Percentiles rank a stretch among this genome's conserved stretches.
Conservation (phyloP, 2,329 filamentous ascomycete genomes). For the Fusarium goolgardi region DNA sequence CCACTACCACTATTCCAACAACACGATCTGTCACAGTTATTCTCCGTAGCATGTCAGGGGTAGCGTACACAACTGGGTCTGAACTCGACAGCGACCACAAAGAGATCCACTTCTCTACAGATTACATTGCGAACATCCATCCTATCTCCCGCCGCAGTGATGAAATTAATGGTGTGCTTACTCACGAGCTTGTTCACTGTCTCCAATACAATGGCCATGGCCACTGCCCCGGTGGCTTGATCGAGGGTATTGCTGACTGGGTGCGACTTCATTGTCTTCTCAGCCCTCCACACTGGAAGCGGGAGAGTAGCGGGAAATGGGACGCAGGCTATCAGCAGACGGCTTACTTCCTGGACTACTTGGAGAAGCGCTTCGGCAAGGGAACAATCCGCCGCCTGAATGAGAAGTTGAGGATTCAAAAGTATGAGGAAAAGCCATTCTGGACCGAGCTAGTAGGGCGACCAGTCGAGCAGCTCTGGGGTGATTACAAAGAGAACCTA, state of each 20-base stretch:
- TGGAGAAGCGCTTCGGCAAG: conserved; percentile 74
- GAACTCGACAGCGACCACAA: conserved; percentile 89
- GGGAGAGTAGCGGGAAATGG: conserved; percentile 72
- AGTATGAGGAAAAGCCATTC: conserved; percentile 73
- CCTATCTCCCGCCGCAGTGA: conserved; percentile 56
- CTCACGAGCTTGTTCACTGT: conserved; percentile 95
- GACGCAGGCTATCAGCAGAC: conserved; percentile 91
- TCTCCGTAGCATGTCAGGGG: conserved; percentile 80
- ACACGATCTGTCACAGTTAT: conserved; percentile 89
- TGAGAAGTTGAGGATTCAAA: conserved; percentile 70
- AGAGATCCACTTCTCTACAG: conserved; percentile 87
- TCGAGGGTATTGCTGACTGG: conserved; percentile 95
- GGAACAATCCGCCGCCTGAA: conserved; percentile 74
- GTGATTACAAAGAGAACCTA: conserved; percentile 69
- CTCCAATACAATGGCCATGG: conserved; percentile 80
- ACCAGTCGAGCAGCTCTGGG: conserved; percentile 77
- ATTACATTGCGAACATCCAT: conserved; percentile 71
- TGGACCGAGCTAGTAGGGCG: conserved; percentile 76
- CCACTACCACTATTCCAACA: conserved; percentile 61
- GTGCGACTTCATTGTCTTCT: conserved; percentile 81
- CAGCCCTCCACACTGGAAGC: conserved; percentile 85
- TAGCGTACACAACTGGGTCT: conserved; percentile 87
- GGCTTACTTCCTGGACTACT: conserved; percentile 88
- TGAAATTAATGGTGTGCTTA: conserved; percentile 85
- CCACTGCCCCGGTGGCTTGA: conserved; percentile 77